A percentile compares a stretch with the other conserved stretches of the same genome.
These are phyloP conservation scores for Cyclostephanos tholiformis DNA, from an alignment of 108 stramenopile genomes.

Conservation along the genomic window DNA sequence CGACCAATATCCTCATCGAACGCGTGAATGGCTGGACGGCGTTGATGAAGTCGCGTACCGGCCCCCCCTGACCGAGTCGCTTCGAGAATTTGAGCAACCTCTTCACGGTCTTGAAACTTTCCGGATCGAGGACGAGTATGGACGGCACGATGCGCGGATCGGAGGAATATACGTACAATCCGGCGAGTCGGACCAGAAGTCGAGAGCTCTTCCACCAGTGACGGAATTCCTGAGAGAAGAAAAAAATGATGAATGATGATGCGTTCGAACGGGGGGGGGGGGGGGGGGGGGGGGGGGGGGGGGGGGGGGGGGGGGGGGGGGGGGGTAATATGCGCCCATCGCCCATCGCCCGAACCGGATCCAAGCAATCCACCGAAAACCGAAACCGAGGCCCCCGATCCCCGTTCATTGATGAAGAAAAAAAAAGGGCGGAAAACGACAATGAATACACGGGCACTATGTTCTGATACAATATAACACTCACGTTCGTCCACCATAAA, in stretches of 20 bases:
- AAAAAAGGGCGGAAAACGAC: not conserved
- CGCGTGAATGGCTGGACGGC: conserved; percentile 67
- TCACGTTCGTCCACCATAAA: conserved; percentile 49
- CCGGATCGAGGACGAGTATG: conserved; percentile 47
- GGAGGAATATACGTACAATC: conserved; percentile 50
- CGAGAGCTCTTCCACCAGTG: conserved; percentile 78
- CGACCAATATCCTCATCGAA: conserved; percentile 50
- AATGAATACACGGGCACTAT: not conserved
- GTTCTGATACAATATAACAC: not conserved
- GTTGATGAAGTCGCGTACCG: conserved; percentile 53
- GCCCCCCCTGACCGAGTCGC: conserved; percentile 39
- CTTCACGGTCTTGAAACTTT: conserved; percentile 35
- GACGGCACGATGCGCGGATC: conserved; percentile 25
- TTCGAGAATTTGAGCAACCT: conserved; percentile 42
- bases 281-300: not conserved
- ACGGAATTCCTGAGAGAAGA: conserved; percentile 34
- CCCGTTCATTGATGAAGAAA: not conserved
- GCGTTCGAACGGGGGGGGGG: not conserved
- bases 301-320: not conserved
- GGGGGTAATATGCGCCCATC: no score
- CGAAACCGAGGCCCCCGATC: no score
- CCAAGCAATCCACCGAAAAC: no score
- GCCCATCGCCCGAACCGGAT: no score
- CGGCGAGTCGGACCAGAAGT: conserved; percentile 68
- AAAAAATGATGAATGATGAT: not conserved